Percentiles rank a stretch among this genome's conserved stretches.
phyloP scores from a whole-genome alignment of 768 basidiomycete genomes.

The Auriscalpium microsporum region DNA sequence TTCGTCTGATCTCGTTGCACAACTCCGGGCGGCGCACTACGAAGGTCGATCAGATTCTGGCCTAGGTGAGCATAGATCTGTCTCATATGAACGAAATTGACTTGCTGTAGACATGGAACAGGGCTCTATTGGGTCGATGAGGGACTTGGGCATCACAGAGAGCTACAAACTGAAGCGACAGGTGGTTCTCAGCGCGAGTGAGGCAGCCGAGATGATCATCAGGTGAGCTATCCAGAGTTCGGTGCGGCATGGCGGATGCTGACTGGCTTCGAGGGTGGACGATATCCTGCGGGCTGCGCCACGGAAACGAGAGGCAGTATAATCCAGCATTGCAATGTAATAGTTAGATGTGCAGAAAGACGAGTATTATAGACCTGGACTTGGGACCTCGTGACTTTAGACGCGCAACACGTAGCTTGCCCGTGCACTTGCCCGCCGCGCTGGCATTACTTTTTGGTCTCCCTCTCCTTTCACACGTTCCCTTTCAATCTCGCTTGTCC shows the following conservation, averaged over 20 bases:
- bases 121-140: slow-evolving; percentile 84
- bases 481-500: neutral
- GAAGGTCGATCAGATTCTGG: slow-evolving; percentile 83
- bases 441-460: neutral
- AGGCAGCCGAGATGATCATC: slow-evolving; percentile 98
- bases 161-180: slow-evolving; percentile 96
- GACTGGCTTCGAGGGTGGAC: slow-evolving; percentile 55
- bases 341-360: slow-evolving; percentile 3
- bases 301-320: slow-evolving; percentile 75
- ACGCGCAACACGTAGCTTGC: too few relatives aligned
- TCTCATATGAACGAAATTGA: neutral
- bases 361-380: too few relatives aligned
- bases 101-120: slow-evolving; percentile 70
- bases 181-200: slow-evolving; percentile 88
- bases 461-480: neutral
- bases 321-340: slow-evolving; percentile 13
- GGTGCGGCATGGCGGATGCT: neutral
- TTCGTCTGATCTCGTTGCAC: slow-evolving; percentile 89
- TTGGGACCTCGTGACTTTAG: too few relatives aligned
- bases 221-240: slow-evolving; percentile 40
- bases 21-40: slow-evolving; percentile 87
- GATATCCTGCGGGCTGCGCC: slow-evolving; percentile 85
- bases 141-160: slow-evolving; percentile 81
- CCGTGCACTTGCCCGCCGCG: neutral
- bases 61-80: slow-evolving; percentile 48